Evolutionary conservation across 164 flowering plant genomes (phyloP), one percentile per base, ranked within the genome.

Genomic region (Liquidambar formosana): DNA sequence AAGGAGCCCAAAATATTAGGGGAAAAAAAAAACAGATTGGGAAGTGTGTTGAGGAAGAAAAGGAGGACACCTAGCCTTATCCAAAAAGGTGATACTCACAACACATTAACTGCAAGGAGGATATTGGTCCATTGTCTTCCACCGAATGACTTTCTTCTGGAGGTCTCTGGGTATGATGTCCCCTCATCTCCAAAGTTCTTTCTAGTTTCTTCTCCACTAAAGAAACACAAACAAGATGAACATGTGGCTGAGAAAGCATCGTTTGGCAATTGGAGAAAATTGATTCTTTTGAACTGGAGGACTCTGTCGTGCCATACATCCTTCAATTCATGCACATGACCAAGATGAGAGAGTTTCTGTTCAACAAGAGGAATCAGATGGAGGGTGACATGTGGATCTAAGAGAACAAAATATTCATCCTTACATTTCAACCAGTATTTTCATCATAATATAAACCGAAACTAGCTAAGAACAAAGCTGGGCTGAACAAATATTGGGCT

Each of bases 101-200:
- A 48, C 33, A 89, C 78, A 79, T 93, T 91, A 64, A 78, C 38
- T 25, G 84, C 93, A 65, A 93, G 84, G 49, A 91, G 84, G 46
- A 85, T 57, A 66, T 82, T 82, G 26, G 95, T 93, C 89, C 85
- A 87, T 52, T 57, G 68, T 70, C 98, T 83, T 67, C 78, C 73
- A 73, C 64, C 68, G 18, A 66, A 71, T 10, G 81, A 63, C 60
- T 69, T 81, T 76, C 75, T 69, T 26, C 76, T 76, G 5, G 89
- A 43, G 47, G 77, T 63, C 47, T 75, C 78, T 8, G 75, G 66
- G 28, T 66, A 41, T 27, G 87, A 70, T 43, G 64, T 69, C n/a
- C 76, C 75, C 41, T 69, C 68, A 41, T 68, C 75, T 38, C 46
- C 64, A 51, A 21, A 64, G 19, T 70, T 64, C 18, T 69, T 74